Evolutionary conservation across 2,329 filamentous ascomycete genomes (phyloP).

Genomic region (Hymenoscyphus fraxineus): DNA sequence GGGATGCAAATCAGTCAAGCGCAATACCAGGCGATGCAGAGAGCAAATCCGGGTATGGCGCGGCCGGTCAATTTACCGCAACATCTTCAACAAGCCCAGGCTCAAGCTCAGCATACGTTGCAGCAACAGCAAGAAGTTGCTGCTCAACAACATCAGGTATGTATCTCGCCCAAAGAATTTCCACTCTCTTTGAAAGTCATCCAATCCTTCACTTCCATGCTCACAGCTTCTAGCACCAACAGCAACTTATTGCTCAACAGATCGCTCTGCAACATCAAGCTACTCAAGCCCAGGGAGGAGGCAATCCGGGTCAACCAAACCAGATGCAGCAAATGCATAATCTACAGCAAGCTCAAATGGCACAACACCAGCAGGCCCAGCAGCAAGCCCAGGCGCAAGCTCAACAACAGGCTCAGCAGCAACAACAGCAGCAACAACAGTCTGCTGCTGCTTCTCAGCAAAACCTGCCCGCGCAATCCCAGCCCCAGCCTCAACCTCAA

Average conservation of each 20-base stretch:
- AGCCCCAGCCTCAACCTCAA: constrained; percentile 41
- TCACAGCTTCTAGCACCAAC: constrained; percentile 24
- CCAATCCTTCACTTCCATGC: not conserved
- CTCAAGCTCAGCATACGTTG: constrained; percentile 37
- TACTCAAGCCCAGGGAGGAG: constrained; percentile 41
- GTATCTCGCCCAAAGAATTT: constrained; percentile 6
- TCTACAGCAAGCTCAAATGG: constrained; percentile 38
- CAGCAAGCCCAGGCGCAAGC: constrained; percentile 33
- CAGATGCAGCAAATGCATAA: constrained; percentile 46
- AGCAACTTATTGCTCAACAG: constrained; percentile 46
- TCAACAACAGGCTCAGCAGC: constrained; percentile 43
- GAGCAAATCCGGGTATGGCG: constrained; percentile 38
- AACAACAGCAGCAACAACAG: constrained; percentile 44
- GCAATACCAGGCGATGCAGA: constrained; percentile 50
- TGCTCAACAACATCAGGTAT: constrained; percentile 33
- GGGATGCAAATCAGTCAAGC: constrained; percentile 50
- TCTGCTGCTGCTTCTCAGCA: constrained; percentile 37
- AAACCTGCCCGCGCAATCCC: constrained; percentile 41
- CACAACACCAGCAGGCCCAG: constrained; percentile 41
- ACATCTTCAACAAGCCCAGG: constrained; percentile 42
- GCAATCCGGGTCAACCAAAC: constrained; percentile 44
- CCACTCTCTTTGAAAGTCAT: not conserved
- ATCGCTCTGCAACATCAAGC: constrained; percentile 45
- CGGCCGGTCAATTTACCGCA: constrained; percentile 44
- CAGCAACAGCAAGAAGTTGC: constrained; percentile 40